Base-by-base conservation (phyloP, 1,284 basidiomycete species). In the Kalmanozyma brasiliensis region DNA sequence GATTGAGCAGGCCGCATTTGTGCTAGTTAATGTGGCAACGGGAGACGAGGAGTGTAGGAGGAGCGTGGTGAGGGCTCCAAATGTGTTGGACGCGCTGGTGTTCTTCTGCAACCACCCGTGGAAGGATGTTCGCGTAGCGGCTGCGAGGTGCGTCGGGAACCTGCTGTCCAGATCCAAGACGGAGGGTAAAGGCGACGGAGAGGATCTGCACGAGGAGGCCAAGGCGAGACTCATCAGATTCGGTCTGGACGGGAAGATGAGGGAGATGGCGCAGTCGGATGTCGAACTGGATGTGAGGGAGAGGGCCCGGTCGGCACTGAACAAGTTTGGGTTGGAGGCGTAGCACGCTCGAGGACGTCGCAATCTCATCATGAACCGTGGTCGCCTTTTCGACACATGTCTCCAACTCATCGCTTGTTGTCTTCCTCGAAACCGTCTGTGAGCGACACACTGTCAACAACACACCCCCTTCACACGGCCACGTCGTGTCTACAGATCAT, bases 1-100 rank as follows among this genome's bases (percentile, higher is more conserved):
- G 4, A 67, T 73, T 13, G 76, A 73, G 37, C 79, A 81, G 46
- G 72, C 68, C 16, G 77, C 76, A 0, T 78, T 58, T 37, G 52
- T 74, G 10, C 58, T 80, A 4, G 74, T 73, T 34, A 80, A 81
- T 34, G 29, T 81, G 0, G 76, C 79, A 0, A 69, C 79, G n/a
- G 77, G 79, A 4, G 64, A 45, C 8, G 74, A 72, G 19, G 26
- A 34, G 29, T 72, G 73, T 36, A 49, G 73, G 10, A 53, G 51
- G 23, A 17, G 52, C 30, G 24, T 81, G 11, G 29, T 77, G 19
- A 34, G 63, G 20, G 52, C 67, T 9, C 70, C 76, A 2, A 75
- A 77, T 41, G 44, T 79, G 14, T 52, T 81, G 36, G 75, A 80
- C 33, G 73, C 75, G 2, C 32, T 79, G 1, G 55, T 41, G 38